Base-by-base conservation (phyloP, 345 rosid species). In the Rhodomyrtus tomentosa region DNA sequence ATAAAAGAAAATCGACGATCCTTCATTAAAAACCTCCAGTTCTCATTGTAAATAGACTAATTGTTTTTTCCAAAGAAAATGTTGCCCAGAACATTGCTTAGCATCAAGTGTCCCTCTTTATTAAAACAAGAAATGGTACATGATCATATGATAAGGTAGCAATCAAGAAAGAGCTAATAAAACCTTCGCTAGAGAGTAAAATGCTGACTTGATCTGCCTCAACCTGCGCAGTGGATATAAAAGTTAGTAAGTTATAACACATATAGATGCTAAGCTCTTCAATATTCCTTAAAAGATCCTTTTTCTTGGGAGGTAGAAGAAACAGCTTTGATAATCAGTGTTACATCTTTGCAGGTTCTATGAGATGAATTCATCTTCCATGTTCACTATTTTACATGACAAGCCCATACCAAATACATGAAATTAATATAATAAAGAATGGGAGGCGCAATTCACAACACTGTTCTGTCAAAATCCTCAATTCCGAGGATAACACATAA, bases 151-250 rank as follows among this genome's bases (percentile, higher is more conserved):
- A 36, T 32, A 10, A 81, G 55, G 36, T 8, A 48, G 53, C 56
- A 50, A 68, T 68, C 12, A 68, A 59, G 56, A 81, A 81, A 25
- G 48, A 52, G 2, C 14, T 40, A 79, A 22, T 9, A 81, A 82
- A 12, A 92, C 98, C 98, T 94, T 96, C 11, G 96, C 12, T 85
- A 96, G 82, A 36, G 98, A 93, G 88, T 96, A 95, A 89, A 96
- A 96, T 80, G 98, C 93, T 88, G 99, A 96, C 85, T 96, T 95
- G 91, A 96, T 96, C 91, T 96, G 96, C 88, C 91, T 90, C 89
- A 94, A 91, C 92, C 98, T 96, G 93, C 68, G 85, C 81, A 84
- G 81, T 83, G 76, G 29, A 25, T 15, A 16, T 53, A 27, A 20
- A 18, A 40, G 21, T 36, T 82, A 82, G 84, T 21, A 53, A 29